Percentiles rank a stretch among this genome's conserved stretches.
Evolutionary conservation across 768 basidiomycete species (phyloP).

Genomic region (Lyophyllum semitale): DNA sequence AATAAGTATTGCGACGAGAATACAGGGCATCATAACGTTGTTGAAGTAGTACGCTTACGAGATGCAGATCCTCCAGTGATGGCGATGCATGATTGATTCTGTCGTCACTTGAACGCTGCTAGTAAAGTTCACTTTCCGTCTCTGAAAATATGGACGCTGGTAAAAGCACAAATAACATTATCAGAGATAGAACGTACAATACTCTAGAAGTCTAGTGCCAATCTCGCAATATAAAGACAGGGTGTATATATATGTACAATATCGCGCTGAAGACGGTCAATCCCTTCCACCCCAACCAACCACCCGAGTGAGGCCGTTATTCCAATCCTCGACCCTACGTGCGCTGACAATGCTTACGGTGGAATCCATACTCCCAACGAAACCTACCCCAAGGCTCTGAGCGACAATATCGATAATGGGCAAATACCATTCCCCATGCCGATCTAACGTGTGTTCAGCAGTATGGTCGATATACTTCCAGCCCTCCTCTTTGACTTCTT

Average conservation of each 20-base stretch:
- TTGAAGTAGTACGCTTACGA: no score
- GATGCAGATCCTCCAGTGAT: no score
- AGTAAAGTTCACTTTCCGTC: no score
- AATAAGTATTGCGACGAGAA: no score
- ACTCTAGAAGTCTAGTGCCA: not conserved
- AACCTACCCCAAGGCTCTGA: constrained; percentile 56
- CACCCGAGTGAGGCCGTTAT: constrained; percentile 40
- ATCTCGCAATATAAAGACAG: not conserved
- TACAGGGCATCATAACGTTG: no score
- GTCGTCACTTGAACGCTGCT: no score
- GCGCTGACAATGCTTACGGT: constrained; percentile 57
- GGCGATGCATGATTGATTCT: no score
- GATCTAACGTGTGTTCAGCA: constrained; percentile 32
- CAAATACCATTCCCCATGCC: constrained; percentile 46
- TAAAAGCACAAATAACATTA: no score
- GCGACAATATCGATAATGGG: constrained; percentile 55
- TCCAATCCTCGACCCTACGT: constrained; percentile 59
- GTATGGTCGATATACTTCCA: constrained; percentile 48
- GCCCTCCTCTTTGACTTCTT: constrained; percentile 35
- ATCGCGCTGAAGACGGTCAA: no score
- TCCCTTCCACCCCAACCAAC: constrained; percentile 24
- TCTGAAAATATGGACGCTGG: no score
- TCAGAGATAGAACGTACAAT: no score
- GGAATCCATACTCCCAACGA: constrained; percentile 58
- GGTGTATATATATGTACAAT: not conserved